Evolutionary conservation across 371 early-diverging fungal species (phyloP).

Genomic region (Mucor lusitanicus): DNA sequence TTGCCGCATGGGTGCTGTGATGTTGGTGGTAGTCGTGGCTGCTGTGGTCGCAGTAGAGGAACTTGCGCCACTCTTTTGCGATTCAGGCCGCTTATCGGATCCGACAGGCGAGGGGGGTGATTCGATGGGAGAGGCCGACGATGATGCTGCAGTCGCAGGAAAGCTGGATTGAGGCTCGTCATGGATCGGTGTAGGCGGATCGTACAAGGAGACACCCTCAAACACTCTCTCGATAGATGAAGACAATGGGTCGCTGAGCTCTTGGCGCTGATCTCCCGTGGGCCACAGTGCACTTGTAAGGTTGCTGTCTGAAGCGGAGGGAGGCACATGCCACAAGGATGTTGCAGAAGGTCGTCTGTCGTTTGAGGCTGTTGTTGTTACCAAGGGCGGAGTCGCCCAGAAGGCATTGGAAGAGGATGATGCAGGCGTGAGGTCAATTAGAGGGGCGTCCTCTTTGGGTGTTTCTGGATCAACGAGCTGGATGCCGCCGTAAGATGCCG

Average conservation of each 20-base stretch:
- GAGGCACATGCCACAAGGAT: background rate
- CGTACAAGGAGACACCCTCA: conserved; percentile 20
- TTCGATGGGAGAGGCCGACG: conserved; percentile 1
- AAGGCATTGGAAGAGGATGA: background rate
- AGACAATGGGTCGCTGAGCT: background rate
- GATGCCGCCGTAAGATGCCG: conserved; percentile 12
- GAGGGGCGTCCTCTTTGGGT: background rate
- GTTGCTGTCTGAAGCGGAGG: background rate
- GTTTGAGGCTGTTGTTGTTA: background rate
- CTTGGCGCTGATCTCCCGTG: conserved; percentile 1
- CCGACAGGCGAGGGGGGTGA: conserved; percentile 18
- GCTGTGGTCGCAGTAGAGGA: background rate
- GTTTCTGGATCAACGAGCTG: conserved; percentile 21
- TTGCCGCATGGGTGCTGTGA: background rate
- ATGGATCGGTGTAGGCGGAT: conserved; percentile 20
- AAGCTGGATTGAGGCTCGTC: background rate
- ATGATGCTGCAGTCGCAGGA: conserved; percentile 6
- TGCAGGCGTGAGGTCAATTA: background rate
- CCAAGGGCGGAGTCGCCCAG: conserved; percentile 8
- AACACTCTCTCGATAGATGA: background rate
- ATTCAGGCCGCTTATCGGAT: conserved; percentile 2
- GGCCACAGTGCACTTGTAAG: conserved; percentile 5
- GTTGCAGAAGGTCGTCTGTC: background rate
- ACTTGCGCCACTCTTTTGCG: conserved; percentile 1
- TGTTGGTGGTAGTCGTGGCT: background rate